These are phyloP conservation scores for Claviceps sorghi DNA, from an alignment of 2,329 filamentous ascomycete species.

Conservation along the genomic window DNA sequence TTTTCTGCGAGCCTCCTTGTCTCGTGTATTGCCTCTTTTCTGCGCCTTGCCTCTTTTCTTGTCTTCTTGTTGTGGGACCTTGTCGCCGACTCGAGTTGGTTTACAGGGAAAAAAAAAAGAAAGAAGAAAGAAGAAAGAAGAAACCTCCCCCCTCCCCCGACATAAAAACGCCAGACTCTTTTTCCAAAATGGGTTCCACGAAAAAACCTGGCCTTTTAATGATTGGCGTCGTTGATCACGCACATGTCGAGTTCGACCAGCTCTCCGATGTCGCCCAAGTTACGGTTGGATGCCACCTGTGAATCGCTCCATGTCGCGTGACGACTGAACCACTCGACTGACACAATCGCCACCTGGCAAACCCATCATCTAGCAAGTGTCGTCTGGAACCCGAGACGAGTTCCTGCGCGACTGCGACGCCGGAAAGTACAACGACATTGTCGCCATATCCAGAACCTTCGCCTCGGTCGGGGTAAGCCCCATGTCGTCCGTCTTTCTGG, in stretches of 20 bases:
- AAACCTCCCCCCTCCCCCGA: too few species aligned
- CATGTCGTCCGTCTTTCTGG: not conserved
- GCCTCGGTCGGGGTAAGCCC: conserved; percentile 6
- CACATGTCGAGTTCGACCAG: conserved; percentile 8
- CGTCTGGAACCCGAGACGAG: conserved; percentile 7
- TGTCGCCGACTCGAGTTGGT: too few species aligned
- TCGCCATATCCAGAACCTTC: conserved; percentile 45
- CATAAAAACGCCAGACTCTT: too few species aligned
- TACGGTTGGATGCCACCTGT: conserved; percentile 2
- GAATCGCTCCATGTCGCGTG: not conserved
- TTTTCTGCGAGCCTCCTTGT: not conserved
- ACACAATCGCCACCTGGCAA: not conserved
- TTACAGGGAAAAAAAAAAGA: too few species aligned
- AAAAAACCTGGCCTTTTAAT: conserved; percentile 8
- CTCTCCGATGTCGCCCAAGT: conserved; percentile 8
- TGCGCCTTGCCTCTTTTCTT: too few species aligned
- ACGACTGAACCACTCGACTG: not conserved
- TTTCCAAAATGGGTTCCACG: not conserved
- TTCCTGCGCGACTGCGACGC: conserved; percentile 33
- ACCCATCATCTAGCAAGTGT: conserved; percentile 6
- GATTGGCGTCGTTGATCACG: conserved; percentile 9
- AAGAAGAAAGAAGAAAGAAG: too few species aligned
- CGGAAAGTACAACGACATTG: conserved; percentile 40
- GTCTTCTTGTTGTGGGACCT: too few species aligned
- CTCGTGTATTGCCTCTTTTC: not conserved